Evolutionary conservation across 2,329 filamentous ascomycete species (phyloP).

Genomic region (Cordyceps pruinosa): DNA sequence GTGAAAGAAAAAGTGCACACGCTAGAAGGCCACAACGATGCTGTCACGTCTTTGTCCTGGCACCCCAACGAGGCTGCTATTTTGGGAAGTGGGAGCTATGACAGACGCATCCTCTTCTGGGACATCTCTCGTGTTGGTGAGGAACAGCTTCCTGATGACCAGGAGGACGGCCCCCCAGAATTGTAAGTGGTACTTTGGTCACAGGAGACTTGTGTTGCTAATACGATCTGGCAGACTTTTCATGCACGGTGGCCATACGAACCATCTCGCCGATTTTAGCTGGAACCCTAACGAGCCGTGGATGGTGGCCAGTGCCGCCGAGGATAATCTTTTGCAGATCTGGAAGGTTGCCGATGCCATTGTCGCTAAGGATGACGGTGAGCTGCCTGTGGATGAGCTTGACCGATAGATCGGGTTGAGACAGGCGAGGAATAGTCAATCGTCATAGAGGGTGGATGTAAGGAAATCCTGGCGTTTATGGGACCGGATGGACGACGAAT

Average conservation of each 20-base stretch:
- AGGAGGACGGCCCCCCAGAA: conserved; percentile 90
- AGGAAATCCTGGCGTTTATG: not conserved
- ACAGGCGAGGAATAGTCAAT: conserved; percentile 16
- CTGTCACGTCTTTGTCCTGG: conserved; percentile 89
- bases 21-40: conserved; percentile 79
- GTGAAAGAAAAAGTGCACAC: conserved; percentile 85
- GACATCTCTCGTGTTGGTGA: conserved; percentile 87
- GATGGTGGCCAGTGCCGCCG: conserved; percentile 90
- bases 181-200: conserved; percentile 52
- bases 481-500: not conserved
- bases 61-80: conserved; percentile 86
- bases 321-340: conserved; percentile 94
- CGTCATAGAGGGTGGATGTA: conserved; percentile 26
- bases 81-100: conserved; percentile 85
- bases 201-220: not conserved
- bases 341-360: conserved; percentile 84
- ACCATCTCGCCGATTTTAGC: conserved; percentile 91
- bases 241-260: conserved; percentile 98
- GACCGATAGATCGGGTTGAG: conserved; percentile 44
- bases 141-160: conserved; percentile 90
- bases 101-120: conserved; percentile 93
- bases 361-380: conserved; percentile 68
- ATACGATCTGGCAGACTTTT: conserved; percentile 56
- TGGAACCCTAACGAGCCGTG: conserved; percentile 97
- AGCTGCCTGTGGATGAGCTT: conserved; percentile 70